A percentile compares a stretch with the other conserved stretches of the same genome.
Conservation (phyloP, 2,329 filamentous ascomycete genomes). For the Didymosphaeria variabile region DNA sequence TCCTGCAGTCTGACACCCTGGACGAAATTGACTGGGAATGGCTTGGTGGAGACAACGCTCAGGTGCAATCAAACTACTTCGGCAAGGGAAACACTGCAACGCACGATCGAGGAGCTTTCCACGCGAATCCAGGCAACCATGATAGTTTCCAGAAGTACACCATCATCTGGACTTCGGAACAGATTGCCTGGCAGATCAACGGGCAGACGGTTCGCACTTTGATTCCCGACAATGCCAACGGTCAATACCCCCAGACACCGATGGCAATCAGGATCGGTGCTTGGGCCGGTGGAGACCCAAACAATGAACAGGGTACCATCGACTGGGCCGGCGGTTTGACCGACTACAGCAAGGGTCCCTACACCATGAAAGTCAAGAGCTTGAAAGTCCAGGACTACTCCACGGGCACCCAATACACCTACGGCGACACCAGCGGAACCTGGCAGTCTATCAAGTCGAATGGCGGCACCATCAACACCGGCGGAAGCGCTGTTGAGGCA, state of each 20-base stretch:
- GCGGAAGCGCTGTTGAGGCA: conserved; percentile 63
- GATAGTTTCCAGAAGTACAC: conserved; percentile 83
- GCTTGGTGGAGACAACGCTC: conserved; percentile 77
- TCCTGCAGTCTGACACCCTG: conserved; percentile 88
- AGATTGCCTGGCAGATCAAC: conserved; percentile 88
- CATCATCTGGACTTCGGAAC: conserved; percentile 87
- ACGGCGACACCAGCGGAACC: conserved; percentile 77
- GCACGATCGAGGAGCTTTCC: conserved; percentile 89
- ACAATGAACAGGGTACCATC: conserved; percentile 82
- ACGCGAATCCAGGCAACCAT: conserved; percentile 74
- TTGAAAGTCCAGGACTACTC: conserved; percentile 89
- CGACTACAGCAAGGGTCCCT: conserved; percentile 84
- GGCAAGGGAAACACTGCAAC: conserved; percentile 85
- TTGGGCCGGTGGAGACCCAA: conserved; percentile 89
- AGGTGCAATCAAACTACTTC: conserved; percentile 98
- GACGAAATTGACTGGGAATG: conserved; percentile 99
- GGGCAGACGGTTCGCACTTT: conserved; percentile 80
- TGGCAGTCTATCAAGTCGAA: conserved; percentile 84
- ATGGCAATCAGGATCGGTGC: conserved; percentile 93
- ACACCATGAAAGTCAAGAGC: conserved; percentile 82
- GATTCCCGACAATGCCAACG: conserved; percentile 71
- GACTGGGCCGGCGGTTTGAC: conserved; percentile 88
- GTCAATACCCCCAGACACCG: conserved; percentile 91
- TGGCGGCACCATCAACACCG: conserved; percentile 77
- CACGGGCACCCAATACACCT: conserved; percentile 84